Evolutionary conservation across 441 rosid species (phyloP), one percentile per base, ranked within the genome.

Genomic region (Adansonia rubrostipa): DNA sequence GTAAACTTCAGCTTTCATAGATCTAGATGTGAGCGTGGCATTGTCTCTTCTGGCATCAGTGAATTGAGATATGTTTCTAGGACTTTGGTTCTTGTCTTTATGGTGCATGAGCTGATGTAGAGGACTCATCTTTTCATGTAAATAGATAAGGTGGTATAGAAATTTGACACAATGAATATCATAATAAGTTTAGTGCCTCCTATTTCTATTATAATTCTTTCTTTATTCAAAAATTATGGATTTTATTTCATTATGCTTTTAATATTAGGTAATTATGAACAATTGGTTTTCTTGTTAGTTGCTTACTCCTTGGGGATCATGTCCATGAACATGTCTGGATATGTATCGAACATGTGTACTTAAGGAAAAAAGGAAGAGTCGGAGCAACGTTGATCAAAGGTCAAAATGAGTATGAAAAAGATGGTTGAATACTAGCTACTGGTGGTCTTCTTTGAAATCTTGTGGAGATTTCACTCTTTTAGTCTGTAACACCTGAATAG

Each of bases 31-130:
- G 86, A 87, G 80, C 82, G 87, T 80, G 78, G 87, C 82, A 51
- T 68, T 77, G 67, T 90, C 84, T 85, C 82, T 80, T 89, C 85
- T 83, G 86, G 89, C 89, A 85, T 84, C 86, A 56, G 54, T 84
- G 84, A 85, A 85, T 77, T 81, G 83, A 82, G 86, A 76, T 80
- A 77, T 63, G 86, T 86, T 84, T 78, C 79, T 75, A 65, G 66
- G 87, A 86, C 86, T 88, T 77, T 85, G 83, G 82, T 89, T 83
- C 87, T 82, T 87, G 83, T 83, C 81, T 83, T 71, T 85, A 72
- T 88, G 89, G 89, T 86, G 93, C 87, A 80, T 87, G 80, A 82
- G 85, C 84, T 88, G 84, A 85, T 91, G 91, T 90, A 89, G 91
- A 86, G 85, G 82, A 82, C 88, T 58, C 14, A 58, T 19, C 63